Evolutionary conservation across 2,329 filamentous ascomycete genomes (phyloP).

Genomic region (Diaporthe amygdali): DNA sequence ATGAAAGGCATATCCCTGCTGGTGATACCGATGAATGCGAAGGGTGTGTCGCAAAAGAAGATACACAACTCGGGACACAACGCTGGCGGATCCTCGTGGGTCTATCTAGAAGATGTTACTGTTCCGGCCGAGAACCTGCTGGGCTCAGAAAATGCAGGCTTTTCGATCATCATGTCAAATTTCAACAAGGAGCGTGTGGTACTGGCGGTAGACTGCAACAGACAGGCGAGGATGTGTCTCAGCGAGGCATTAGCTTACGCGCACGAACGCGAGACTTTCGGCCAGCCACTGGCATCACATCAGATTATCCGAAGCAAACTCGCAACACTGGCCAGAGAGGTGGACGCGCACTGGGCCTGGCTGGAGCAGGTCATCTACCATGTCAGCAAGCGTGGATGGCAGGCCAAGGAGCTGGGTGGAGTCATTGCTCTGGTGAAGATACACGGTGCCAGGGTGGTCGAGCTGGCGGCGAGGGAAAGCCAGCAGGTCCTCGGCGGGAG

Average conservation of each 20-base stretch:
- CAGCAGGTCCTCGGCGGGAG: constrained; percentile 60
- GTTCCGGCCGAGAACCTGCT: constrained; percentile 60
- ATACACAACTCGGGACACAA: constrained; percentile 72
- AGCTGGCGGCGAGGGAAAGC: constrained; percentile 55
- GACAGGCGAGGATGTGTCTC: constrained; percentile 61
- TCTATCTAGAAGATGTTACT: constrained; percentile 59
- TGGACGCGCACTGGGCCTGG: constrained; percentile 68
- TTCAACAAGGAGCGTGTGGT: constrained; percentile 66
- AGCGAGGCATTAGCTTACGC: constrained; percentile 59
- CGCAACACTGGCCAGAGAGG: constrained; percentile 60
- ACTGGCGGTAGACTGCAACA: constrained; percentile 60
- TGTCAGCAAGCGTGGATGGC: constrained; percentile 40
- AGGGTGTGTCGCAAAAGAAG: constrained; percentile 56
- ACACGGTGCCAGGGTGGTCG: constrained; percentile 53
- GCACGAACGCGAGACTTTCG: constrained; percentile 60
- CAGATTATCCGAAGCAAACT: constrained; percentile 66
- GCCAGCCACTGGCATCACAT: constrained; percentile 60
- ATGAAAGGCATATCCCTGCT: constrained; percentile 60
- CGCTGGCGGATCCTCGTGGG: constrained; percentile 64
- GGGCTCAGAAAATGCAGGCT: constrained; percentile 59
- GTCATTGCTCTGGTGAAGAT: constrained; percentile 48
- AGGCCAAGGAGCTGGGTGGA: constrained; percentile 39
- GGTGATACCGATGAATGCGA: constrained; percentile 56
- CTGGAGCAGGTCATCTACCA: constrained; percentile 66
- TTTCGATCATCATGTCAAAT: constrained; percentile 63